Conservation (phyloP, 495 filamentous ascomycete genomes). For the Penicillium coprophilum region DNA sequence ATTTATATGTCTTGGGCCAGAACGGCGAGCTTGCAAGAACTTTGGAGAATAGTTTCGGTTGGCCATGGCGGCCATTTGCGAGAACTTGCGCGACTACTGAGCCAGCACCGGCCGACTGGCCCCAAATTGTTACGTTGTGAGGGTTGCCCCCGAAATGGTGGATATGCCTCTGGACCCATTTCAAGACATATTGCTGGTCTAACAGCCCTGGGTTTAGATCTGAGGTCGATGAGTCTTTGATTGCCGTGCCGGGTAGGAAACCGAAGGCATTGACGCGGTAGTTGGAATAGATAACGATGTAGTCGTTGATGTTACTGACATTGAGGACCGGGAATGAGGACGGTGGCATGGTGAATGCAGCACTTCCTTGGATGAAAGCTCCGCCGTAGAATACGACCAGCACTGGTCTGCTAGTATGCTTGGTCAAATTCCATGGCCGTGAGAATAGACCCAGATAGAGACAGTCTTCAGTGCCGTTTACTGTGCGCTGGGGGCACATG, state of each 20-base stretch:
- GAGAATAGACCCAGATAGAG: slow-evolving; percentile 60
- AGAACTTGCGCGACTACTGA: slow-evolving; percentile 56
- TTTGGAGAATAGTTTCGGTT: slow-evolving; percentile 46
- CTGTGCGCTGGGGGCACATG: slow-evolving; percentile 57
- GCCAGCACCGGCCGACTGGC: slow-evolving; percentile 56
- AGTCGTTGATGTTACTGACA: slow-evolving; percentile 45
- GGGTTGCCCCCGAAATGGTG: slow-evolving; percentile 52
- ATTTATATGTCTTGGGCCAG: slow-evolving; percentile 59
- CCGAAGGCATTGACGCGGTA: slow-evolving; percentile 61
- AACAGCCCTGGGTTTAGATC: slow-evolving; percentile 53
- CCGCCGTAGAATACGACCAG: slow-evolving; percentile 63
- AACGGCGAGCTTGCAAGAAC: slow-evolving; percentile 61
- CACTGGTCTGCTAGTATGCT: slow-evolving; percentile 50
- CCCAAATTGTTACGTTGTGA: slow-evolving; percentile 51
- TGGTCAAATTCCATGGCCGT: slow-evolving; percentile 47
- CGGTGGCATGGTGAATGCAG: slow-evolving; percentile 53
- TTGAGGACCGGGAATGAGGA: slow-evolving; percentile 58
- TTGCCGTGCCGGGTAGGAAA: slow-evolving; percentile 53
- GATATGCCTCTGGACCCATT: slow-evolving; percentile 57
- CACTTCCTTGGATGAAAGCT: slow-evolving; percentile 59
- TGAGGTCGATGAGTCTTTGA: slow-evolving; percentile 45
- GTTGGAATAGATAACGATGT: slow-evolving; percentile 54
- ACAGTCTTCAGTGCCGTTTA: slow-evolving; percentile 63
- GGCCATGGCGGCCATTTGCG: slow-evolving; percentile 40
- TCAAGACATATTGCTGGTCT: slow-evolving; percentile 50